A percentile compares a stretch with the other conserved stretches of the same genome.
These are phyloP conservation scores for Chrysochromulina tobinii DNA, from an alignment of 78 protist species.

Conservation along the genomic window DNA sequence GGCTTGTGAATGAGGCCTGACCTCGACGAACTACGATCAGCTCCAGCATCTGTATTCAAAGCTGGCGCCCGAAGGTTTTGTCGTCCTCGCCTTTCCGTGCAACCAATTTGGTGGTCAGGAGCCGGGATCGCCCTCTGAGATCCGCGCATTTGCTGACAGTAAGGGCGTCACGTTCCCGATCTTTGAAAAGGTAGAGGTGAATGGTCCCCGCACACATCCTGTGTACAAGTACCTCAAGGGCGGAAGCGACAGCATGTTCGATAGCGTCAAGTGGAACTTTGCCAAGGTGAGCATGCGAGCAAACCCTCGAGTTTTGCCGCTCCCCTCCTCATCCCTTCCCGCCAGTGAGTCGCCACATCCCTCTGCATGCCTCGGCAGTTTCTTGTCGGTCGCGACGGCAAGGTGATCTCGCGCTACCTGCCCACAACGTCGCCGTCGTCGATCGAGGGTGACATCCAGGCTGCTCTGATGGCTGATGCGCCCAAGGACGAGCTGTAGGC, in stretches of 20 bases:
- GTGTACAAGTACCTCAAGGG: slow-evolving; percentile 32
- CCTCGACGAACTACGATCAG: slow-evolving; percentile 29
- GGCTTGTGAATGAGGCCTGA: slow-evolving; percentile 27
- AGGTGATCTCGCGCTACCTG: slow-evolving; percentile 20
- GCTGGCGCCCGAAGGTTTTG: background rate
- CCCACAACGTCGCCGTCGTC: background rate
- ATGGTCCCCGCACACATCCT: slow-evolving; percentile 61
- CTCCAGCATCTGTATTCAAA: background rate
- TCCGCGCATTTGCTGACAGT: slow-evolving; percentile 37
- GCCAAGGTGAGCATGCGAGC: background rate
- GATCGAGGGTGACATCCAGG: background rate
- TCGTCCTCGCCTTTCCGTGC: slow-evolving; percentile 53
- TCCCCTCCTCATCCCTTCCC: no score
- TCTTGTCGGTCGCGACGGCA: slow-evolving; percentile 49
- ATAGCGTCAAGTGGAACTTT: slow-evolving; percentile 70
- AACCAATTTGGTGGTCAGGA: slow-evolving; percentile 67
- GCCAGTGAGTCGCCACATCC: no score
- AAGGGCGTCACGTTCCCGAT: slow-evolving; percentile 41
- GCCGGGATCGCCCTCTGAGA: slow-evolving; percentile 58
- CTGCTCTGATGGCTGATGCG: no score
- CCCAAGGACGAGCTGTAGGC: no score
- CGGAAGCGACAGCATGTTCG: slow-evolving; percentile 6
- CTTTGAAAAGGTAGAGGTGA: slow-evolving; percentile 65
- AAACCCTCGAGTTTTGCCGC: no score
- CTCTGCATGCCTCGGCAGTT: slow-evolving; percentile 1